These are phyloP conservation scores for Dorcoceras hygrometricum DNA, from an alignment of 257 asterid genomes.

Conservation along the genomic window DNA sequence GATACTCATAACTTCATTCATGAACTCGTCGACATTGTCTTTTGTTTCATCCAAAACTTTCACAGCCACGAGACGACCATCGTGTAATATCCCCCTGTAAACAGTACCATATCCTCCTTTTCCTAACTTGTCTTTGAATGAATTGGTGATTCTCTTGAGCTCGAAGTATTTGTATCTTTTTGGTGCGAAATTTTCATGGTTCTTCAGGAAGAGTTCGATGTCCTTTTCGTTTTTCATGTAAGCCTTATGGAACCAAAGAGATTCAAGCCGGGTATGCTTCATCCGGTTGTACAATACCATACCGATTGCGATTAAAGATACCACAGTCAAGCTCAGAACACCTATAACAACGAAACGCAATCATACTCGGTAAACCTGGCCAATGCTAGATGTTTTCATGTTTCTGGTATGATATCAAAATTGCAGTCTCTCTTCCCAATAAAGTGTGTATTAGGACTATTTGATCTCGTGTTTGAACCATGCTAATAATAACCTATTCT, in stretches of 20 bases:
- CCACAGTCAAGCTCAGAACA: too few relatives aligned
- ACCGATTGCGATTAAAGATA: not conserved
- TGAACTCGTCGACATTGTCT: conserved; percentile 35
- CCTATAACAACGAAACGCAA: too few relatives aligned
- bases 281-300: conserved; percentile 3
- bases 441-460: too few relatives aligned
- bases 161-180: conserved; percentile 26
- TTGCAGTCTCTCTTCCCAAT: too few relatives aligned
- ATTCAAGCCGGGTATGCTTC: not conserved
- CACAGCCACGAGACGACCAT: conserved; percentile 34
- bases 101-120: conserved; percentile 39
- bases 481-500: too few relatives aligned
- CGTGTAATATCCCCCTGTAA: conserved; percentile 26
- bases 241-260: not conserved
- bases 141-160: conserved; percentile 25
- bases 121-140: conserved; percentile 31
- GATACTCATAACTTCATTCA: conserved; percentile 43
- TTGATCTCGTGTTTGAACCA: too few relatives aligned
- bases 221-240: not conserved
- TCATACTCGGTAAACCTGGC: too few relatives aligned
- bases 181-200: conserved; percentile 18
- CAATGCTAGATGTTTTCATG: too few relatives aligned
- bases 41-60: conserved; percentile 27
- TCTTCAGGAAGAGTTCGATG: conserved; percentile 15
- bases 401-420: too few relatives aligned